Conservation (phyloP, 2,329 filamentous ascomycete species). For the Colletotrichum sp. region DNA sequence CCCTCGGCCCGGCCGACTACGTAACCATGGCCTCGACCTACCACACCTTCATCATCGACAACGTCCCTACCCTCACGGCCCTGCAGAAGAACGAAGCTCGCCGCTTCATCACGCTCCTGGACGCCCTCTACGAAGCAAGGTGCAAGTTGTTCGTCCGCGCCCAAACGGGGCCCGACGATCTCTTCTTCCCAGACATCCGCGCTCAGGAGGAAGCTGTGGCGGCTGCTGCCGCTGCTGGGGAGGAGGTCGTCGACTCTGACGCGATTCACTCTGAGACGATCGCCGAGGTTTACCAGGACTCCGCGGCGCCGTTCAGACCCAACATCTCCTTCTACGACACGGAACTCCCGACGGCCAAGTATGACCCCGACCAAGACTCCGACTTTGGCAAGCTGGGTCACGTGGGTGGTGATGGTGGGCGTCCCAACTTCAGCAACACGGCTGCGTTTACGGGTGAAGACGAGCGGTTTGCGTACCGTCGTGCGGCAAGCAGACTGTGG, state of each 20-base stretch:
- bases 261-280: constrained; percentile 50
- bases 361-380: constrained; percentile 62
- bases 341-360: constrained; percentile 47
- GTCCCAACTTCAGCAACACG: constrained; percentile 71
- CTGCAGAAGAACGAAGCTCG: constrained; percentile 81
- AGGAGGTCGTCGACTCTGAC: constrained; percentile 32
- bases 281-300: constrained; percentile 78
- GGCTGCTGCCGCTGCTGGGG: background rate
- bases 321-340: constrained; percentile 73
- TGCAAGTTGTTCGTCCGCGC: constrained; percentile 77
- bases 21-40: constrained; percentile 81
- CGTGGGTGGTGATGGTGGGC: background rate
- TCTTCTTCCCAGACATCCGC: constrained; percentile 74
- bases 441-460: constrained; percentile 79
- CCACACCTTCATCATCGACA: constrained; percentile 77
- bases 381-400: constrained; percentile 50
- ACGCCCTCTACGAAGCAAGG: constrained; percentile 81
- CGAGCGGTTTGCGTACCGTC: constrained; percentile 81
- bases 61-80: constrained; percentile 70
- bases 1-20: constrained; percentile 81
- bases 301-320: constrained; percentile 76
- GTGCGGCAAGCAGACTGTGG: constrained; percentile 79
- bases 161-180: constrained; percentile 69
- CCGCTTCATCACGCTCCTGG: constrained; percentile 79
- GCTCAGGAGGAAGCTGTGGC: background rate